phyloP scores from a whole-genome alignment of 805 yeast species.

The Metschnikowia santaceciliae region DNA sequence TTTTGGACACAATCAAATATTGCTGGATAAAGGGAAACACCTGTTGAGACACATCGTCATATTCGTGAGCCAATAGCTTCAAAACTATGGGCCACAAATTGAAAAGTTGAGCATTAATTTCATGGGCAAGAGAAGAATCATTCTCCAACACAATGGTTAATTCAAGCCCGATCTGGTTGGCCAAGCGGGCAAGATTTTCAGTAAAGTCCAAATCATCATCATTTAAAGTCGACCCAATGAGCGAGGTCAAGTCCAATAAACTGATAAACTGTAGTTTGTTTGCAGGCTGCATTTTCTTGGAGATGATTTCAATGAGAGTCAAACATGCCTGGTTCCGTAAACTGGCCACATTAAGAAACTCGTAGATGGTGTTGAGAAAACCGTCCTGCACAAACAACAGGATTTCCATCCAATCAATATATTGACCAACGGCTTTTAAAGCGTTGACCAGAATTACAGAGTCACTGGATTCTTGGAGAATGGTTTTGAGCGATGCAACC shows the following conservation, averaged over 20 bases:
- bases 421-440: slow-evolving; percentile 71
- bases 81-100: slow-evolving; percentile 71
- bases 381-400: slow-evolving; percentile 61
- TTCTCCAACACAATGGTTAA: slow-evolving; percentile 59
- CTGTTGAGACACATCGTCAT: slow-evolving; percentile 83
- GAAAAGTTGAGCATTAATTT: slow-evolving; percentile 40
- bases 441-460: slow-evolving; percentile 48
- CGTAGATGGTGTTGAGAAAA: slow-evolving; percentile 55
- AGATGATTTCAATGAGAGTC: slow-evolving; percentile 59
- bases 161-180: slow-evolving; percentile 73
- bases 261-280: slow-evolving; percentile 67
- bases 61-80: slow-evolving; percentile 70
- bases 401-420: slow-evolving; percentile 91
- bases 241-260: slow-evolving; percentile 60
- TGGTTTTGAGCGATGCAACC: slow-evolving; percentile 63
- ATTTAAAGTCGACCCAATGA: slow-evolving; percentile 40
- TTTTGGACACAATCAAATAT: slow-evolving; percentile 67
- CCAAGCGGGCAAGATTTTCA: slow-evolving; percentile 71
- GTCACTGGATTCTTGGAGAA: slow-evolving; percentile 40
- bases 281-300: slow-evolving; percentile 74
- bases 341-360: slow-evolving; percentile 46
- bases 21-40: slow-evolving; percentile 78
- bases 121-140: slow-evolving; percentile 39
- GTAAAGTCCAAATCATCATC: slow-evolving; percentile 61
- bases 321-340: slow-evolving; percentile 57